A percentile compares a stretch with the other conserved stretches of the same genome.
These are phyloP conservation scores for Rhizoclosmatium sp. DNA, from an alignment of 192 early-diverging fungal species.

Conservation along the genomic window DNA sequence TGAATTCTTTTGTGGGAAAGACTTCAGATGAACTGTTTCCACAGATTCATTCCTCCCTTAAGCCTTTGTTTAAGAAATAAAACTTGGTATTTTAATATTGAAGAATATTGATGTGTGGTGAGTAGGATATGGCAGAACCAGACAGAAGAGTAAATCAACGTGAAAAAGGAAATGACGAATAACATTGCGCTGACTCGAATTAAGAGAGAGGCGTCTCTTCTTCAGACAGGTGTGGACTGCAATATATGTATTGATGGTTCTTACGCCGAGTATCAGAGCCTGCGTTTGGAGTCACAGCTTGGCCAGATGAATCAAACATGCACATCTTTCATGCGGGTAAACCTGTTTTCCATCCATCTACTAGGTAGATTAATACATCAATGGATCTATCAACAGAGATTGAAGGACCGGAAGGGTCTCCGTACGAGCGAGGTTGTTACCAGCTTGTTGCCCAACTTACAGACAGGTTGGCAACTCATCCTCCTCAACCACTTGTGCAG, in stretches of 20 bases:
- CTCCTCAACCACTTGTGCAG: background rate
- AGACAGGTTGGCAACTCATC: slow-evolving; percentile 18
- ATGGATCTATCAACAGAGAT: slow-evolving; percentile 9
- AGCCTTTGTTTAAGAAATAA: slow-evolving; percentile 6
- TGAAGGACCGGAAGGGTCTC: slow-evolving; percentile 36
- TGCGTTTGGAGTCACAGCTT: slow-evolving; percentile 27
- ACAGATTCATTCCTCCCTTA: slow-evolving; percentile 64
- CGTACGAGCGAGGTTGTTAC: slow-evolving; percentile 29
- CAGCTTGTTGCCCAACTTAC: slow-evolving; percentile 22
- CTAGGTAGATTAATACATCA: background rate
- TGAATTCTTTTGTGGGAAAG: slow-evolving; percentile 74
- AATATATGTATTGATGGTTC: background rate
- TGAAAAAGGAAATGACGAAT: slow-evolving; percentile 2
- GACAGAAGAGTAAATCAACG: background rate
- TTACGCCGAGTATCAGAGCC: background rate
- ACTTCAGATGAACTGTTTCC: slow-evolving; percentile 96
- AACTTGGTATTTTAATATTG: no score
- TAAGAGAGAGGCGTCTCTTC: slow-evolving; percentile 8
- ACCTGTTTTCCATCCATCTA: background rate
- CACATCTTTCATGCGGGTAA: slow-evolving; percentile 14
- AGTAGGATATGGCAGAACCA: background rate
- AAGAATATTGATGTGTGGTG: no score
- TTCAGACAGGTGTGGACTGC: background rate
- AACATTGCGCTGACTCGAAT: slow-evolving; percentile 26
- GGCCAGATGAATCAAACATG: slow-evolving; percentile 21